A percentile compares a stretch with the other conserved stretches of the same genome.
Evolutionary conservation across 2,329 filamentous ascomycete species (phyloP).

Genomic region (Geoglossum cookeanum): DNA sequence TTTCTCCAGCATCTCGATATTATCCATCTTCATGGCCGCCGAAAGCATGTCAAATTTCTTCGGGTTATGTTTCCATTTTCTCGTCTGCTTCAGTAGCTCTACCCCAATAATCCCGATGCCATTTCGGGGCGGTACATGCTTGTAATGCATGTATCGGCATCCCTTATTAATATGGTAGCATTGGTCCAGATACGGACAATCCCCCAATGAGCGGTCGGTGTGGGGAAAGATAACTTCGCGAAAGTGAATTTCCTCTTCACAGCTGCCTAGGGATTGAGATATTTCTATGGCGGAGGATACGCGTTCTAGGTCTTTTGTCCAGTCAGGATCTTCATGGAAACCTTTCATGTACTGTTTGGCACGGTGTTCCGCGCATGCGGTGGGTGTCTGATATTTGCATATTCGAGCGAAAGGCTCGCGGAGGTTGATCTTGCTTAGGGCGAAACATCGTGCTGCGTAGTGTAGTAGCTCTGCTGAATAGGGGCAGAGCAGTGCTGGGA

Average conservation of each 20-base stretch:
- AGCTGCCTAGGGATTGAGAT: background rate
- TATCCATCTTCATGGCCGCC: background rate
- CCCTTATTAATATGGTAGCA: background rate
- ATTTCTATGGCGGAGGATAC: background rate
- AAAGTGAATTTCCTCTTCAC: background rate
- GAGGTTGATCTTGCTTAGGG: background rate
- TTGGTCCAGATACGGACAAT: constrained; percentile 1
- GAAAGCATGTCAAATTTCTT: background rate
- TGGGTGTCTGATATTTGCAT: background rate
- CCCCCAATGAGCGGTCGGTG: background rate
- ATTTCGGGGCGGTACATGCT: background rate
- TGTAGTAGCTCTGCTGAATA: background rate
- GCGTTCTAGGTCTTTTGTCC: background rate
- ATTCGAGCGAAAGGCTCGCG: background rate
- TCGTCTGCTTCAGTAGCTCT: background rate
- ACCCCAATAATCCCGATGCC: background rate
- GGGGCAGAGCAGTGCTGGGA: background rate
- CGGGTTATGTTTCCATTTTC: background rate
- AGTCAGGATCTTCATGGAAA: background rate
- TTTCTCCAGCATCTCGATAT: background rate
- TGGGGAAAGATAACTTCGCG: background rate
- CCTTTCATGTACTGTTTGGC: background rate
- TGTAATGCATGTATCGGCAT: background rate
- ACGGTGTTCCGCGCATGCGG: background rate
- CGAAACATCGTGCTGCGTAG: background rate